phyloP scores from a whole-genome alignment of 495 filamentous ascomycete genomes.

The Hypomontagnella monticulosa region DNA sequence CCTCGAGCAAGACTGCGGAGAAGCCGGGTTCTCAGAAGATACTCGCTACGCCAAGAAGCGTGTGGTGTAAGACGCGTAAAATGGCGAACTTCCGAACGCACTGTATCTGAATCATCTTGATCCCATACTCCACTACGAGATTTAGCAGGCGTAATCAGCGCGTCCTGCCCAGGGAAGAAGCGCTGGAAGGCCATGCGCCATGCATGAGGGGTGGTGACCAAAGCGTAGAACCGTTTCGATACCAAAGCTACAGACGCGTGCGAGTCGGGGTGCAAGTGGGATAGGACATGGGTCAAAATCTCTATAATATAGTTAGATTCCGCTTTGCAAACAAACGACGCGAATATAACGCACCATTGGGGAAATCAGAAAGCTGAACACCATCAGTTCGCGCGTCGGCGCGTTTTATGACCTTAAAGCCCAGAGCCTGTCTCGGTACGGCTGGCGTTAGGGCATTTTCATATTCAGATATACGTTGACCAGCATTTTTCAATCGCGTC shows the following conservation, averaged over 20 bases:
- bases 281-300: conserved; percentile 90
- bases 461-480: conserved; percentile 76
- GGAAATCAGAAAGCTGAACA: conserved; percentile 71
- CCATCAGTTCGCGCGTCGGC: conserved; percentile 52
- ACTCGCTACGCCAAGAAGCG: conserved; percentile 92
- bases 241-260: conserved; percentile 81
- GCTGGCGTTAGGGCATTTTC: conserved; percentile 67
- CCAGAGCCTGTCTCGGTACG: conserved; percentile 56
- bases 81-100: conserved; percentile 67
- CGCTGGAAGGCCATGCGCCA: conserved; percentile 91
- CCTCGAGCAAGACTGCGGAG: conserved; percentile 81
- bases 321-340: not conserved
- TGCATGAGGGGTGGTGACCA: conserved; percentile 88
- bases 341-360: conserved; percentile 72
- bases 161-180: conserved; percentile 81
- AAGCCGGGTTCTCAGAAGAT: conserved; percentile 85
- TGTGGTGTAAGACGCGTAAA: conserved; percentile 82
- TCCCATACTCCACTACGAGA: conserved; percentile 50
- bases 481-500: conserved; percentile 48
- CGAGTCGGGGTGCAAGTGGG: conserved; percentile 83
- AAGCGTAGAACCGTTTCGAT: conserved; percentile 80
- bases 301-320: conserved; percentile 63
- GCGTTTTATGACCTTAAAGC: conserved; percentile 71
- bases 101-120: conserved; percentile 63
- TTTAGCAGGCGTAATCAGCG: conserved; percentile 47